phyloP scores from a whole-genome alignment of 495 filamentous ascomycete species.

The Neurospora hispaniola region DNA sequence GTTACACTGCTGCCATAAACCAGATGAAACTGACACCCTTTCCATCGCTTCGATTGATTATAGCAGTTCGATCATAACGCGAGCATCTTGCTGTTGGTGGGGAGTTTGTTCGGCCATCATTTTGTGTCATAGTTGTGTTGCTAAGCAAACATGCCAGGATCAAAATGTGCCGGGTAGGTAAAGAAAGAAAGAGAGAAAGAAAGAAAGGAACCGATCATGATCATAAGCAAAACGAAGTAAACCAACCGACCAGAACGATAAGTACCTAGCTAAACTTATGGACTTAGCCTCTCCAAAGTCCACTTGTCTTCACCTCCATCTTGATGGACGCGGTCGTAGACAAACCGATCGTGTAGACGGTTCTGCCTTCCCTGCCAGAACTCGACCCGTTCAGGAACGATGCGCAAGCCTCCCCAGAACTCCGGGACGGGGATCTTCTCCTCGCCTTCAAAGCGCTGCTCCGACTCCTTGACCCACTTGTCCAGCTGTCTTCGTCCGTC shows the following conservation, averaged over 20 bases:
- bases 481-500: conserved; percentile 58
- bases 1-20: background rate
- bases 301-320: conserved; percentile 35
- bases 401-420: conserved; percentile 87
- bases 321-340: conserved; percentile 51
- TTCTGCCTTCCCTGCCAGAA: conserved; percentile 91
- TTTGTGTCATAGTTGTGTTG: background rate
- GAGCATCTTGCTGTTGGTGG: background rate
- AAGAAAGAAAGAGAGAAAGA: background rate
- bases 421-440: conserved; percentile 80
- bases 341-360: conserved; percentile 86
- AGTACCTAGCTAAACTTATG: conserved; percentile 22
- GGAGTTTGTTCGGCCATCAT: background rate
- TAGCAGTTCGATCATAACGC: background rate
- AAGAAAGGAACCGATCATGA: background rate
- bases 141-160: background rate
- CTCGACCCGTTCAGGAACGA: conserved; percentile 78
- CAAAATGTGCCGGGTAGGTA: background rate
- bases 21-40: background rate
- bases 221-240: background rate
- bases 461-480: conserved; percentile 56
- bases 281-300: conserved; percentile 51
- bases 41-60: background rate
- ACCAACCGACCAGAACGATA: background rate
- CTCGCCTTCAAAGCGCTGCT: conserved; percentile 57